These are phyloP conservation scores for Aristolochia contorta DNA, from an alignment of 164 flowering plant species.

Conservation along the genomic window DNA sequence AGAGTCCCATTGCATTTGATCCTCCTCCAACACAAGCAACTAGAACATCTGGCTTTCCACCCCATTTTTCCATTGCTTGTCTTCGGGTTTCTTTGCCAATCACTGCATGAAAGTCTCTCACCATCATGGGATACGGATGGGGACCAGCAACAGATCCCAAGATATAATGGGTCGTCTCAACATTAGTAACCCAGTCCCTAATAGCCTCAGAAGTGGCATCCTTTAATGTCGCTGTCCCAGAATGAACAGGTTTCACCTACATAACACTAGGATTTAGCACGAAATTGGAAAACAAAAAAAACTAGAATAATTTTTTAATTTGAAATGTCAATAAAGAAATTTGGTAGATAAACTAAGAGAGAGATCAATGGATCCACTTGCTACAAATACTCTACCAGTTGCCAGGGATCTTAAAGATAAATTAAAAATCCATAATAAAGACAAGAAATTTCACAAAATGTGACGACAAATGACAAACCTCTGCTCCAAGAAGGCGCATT, in stretches of 20 bases:
- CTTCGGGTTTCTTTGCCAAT: slow-evolving; percentile 86
- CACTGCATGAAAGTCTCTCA: slow-evolving; percentile 86
- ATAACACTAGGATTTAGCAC: background rate
- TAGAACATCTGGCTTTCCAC: slow-evolving; percentile 78
- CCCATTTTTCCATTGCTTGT: slow-evolving; percentile 88
- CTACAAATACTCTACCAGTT: no score
- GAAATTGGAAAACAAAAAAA: background rate
- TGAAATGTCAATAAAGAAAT: no score
- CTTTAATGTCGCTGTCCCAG: slow-evolving; percentile 88
- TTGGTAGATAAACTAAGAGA: no score
- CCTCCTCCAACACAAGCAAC: slow-evolving; percentile 98
- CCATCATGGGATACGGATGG: slow-evolving; percentile 98
- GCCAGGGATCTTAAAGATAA: background rate
- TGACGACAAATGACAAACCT: slow-evolving; percentile 41
- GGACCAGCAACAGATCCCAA: slow-evolving; percentile 97
- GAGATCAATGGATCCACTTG: no score
- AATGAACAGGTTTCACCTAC: slow-evolving; percentile 80
- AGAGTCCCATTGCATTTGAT: slow-evolving; percentile 92
- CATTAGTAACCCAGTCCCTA: slow-evolving; percentile 90
- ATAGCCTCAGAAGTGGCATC: slow-evolving; percentile 95
- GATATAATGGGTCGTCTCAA: slow-evolving; percentile 85
- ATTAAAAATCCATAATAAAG: background rate
- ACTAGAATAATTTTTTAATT: no score
- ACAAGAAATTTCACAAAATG: background rate
- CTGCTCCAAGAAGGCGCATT: slow-evolving; percentile 95